phyloP scores from a whole-genome alignment of 2,329 filamentous ascomycete species.

The Xylariaceae sp. region DNA sequence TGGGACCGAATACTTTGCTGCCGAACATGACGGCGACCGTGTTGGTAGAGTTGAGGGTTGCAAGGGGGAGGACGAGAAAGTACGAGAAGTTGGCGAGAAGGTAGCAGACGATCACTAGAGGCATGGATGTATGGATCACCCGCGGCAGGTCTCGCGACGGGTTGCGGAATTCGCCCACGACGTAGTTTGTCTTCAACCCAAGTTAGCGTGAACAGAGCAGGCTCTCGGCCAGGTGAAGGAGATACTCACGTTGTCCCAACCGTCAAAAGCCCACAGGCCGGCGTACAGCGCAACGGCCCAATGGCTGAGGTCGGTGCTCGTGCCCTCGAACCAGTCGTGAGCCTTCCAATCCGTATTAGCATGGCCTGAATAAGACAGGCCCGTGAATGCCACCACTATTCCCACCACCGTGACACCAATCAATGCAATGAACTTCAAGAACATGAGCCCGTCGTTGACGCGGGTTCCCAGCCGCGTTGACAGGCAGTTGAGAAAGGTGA shows the following conservation, averaged over 20 bases:
- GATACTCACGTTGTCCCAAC: constrained; percentile 89
- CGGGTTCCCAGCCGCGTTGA: constrained; percentile 83
- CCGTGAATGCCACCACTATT: constrained; percentile 81
- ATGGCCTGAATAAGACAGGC: constrained; percentile 67
- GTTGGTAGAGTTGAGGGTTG: constrained; percentile 76
- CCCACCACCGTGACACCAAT: constrained; percentile 81
- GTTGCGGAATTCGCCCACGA: constrained; percentile 93
- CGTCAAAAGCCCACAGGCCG: constrained; percentile 95
- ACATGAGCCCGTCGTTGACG: constrained; percentile 83
- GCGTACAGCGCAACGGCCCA: constrained; percentile 95
- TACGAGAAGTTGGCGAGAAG: constrained; percentile 88
- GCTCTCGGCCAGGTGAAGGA: not conserved
- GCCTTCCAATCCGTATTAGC: constrained; percentile 82
- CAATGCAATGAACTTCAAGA: constrained; percentile 89
- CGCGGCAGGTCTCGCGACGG: constrained; percentile 82
- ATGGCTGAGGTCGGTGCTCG: constrained; percentile 67
- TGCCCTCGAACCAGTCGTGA: constrained; percentile 81
- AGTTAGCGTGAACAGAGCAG: constrained; percentile 18
- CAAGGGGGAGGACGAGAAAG: constrained; percentile 81
- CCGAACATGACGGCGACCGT: constrained; percentile 96
- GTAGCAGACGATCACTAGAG: constrained; percentile 84
- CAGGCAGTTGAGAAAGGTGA: constrained; percentile 82
- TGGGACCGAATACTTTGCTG: constrained; percentile 75
- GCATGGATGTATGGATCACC: constrained; percentile 95
- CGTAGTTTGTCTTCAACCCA: constrained; percentile 74